phyloP scores from a whole-genome alignment of 2,329 filamentous ascomycete species.

The Pseudocercospora fijiensis region DNA sequence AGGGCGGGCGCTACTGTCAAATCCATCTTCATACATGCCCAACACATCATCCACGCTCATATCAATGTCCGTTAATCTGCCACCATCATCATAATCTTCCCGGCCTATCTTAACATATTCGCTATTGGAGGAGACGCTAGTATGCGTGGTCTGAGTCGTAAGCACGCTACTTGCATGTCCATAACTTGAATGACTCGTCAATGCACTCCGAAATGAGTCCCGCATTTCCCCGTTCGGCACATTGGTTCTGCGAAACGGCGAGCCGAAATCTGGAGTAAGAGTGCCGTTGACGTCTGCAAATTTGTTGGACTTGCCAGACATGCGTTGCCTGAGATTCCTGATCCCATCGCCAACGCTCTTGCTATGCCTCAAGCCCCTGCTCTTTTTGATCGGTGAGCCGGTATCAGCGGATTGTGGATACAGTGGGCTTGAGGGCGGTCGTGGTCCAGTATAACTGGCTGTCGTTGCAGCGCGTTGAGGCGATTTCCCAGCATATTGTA shows the following conservation, averaged over 20 bases:
- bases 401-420: background rate
- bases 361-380: conserved; percentile 23
- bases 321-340: conserved; percentile 24
- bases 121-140: conserved; percentile 76
- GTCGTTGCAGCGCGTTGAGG: conserved; percentile 28
- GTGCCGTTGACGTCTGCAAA: conserved; percentile 13
- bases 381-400: conserved; percentile 15
- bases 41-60: conserved; percentile 63
- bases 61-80: conserved; percentile 40
- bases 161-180: conserved; percentile 56
- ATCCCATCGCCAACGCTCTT: conserved; percentile 31
- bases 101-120: conserved; percentile 61
- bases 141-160: conserved; percentile 80
- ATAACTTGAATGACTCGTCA: conserved; percentile 60
- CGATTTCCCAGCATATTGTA: conserved; percentile 25
- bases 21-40: conserved; percentile 60
- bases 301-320: conserved; percentile 19
- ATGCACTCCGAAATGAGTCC: conserved; percentile 59
- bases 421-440: conserved; percentile 22
- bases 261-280: conserved; percentile 20
- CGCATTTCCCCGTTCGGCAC: conserved; percentile 44
- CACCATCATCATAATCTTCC: conserved; percentile 43
- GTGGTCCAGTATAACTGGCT: conserved; percentile 30
- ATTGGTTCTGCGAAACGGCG: conserved; percentile 13
- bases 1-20: conserved; percentile 39